Evolutionary conservation across 2,329 filamentous ascomycete genomes (phyloP), one percentile per base, ranked within the genome.

Genomic region (Scytalidium sp.): DNA sequence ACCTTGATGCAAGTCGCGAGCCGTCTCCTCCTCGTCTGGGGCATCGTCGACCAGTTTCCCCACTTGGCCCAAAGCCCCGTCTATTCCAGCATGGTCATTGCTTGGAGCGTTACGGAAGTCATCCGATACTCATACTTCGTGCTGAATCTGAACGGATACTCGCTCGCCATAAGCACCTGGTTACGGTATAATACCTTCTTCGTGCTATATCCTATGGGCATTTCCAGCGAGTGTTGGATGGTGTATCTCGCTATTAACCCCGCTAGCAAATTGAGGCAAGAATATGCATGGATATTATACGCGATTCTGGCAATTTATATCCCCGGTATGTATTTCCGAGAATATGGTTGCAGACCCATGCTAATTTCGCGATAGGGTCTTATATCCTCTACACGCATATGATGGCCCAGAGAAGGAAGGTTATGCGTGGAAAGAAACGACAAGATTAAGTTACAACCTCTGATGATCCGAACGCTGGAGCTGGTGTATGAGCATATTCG

Each of bases 81-180:
- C 49, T 95, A 92, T 75, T 76, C 83, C 57, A 80, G 78, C 61
- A 90, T 96, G 89, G 79, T 97, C 51, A 64, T 86, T 49, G 92
- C 94, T 25, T 97, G 94, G 93, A 87, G 84, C 56, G 69, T 90
- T 51, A 97, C 94, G 53, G 94, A 99, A 73, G 88, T 96, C 47
- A 87, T 97, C 61, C 86, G 94, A 48, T 99, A 99, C 78, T 81
- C 83, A 43, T 99, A 89, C 78, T 97, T 97, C 67, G 87, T 88
- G 29, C 78, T 91, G 61, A 84, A 83, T 60, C 79, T 94, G 25
- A 72, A 75, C 55, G 77, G 81, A 22, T 65, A 71, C 52, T 81
- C 87, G 23, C 89, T 91, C 0, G 66, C 62, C 1, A 73, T 78
- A 52, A 78, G 96, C 65, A 83, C 83, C 32, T 96, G 90, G 88